Conservation (phyloP, 2,329 filamentous ascomycete species). For the Coniochaeta hoffmannii region DNA sequence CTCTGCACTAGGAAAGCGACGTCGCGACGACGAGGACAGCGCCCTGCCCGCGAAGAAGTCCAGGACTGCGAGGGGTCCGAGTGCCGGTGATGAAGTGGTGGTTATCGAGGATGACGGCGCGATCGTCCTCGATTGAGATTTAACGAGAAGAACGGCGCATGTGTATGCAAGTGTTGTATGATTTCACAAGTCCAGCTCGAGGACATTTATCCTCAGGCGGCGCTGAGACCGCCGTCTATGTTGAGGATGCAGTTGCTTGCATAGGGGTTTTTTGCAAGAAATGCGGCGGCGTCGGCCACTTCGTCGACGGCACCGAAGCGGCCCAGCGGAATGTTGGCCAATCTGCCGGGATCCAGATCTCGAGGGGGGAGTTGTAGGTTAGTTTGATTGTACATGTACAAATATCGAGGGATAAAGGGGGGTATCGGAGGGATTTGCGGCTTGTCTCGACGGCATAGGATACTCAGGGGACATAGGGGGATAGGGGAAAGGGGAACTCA, state of each 20-base stretch:
- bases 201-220: constrained; percentile 33
- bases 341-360: constrained; percentile 24
- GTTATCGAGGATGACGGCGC: constrained; percentile 48
- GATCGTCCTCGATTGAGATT: constrained; percentile 57
- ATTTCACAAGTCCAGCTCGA: not conserved
- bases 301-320: constrained; percentile 64
- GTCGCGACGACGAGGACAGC: constrained; percentile 33
- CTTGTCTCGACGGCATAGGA: not conserved
- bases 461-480: not conserved
- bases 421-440: constrained; percentile 5
- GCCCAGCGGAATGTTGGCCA: constrained; percentile 50
- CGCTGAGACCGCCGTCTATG: constrained; percentile 77
- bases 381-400: not conserved
- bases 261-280: constrained; percentile 71
- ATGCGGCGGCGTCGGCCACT: constrained; percentile 74
- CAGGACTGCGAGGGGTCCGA: constrained; percentile 27
- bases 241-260: constrained; percentile 84
- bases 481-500: constrained; percentile 30
- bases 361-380: constrained; percentile 13
- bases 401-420: not conserved
- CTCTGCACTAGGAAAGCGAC: constrained; percentile 37
- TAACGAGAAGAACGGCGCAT: constrained; percentile 7
- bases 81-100: constrained; percentile 35
- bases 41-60: constrained; percentile 38
- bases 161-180: constrained; percentile 2